Percentiles rank a stretch among this genome's conserved stretches.
Evolutionary conservation across 805 yeast genomes (phyloP).

Genomic region (Barnettozyma pratensis): DNA sequence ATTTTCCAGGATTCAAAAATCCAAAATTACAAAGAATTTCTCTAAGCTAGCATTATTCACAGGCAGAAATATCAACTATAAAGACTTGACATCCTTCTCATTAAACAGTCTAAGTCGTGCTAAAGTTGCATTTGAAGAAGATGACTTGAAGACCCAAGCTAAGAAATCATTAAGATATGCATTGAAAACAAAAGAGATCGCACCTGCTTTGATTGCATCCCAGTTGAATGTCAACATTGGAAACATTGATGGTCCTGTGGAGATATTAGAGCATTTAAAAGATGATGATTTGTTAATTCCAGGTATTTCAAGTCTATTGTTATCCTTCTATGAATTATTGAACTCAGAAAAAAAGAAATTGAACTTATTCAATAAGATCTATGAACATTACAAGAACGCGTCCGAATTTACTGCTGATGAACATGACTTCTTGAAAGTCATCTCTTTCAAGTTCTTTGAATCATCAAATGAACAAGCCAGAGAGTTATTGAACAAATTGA

Average conservation of each 20-base stretch:
- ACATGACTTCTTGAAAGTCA: conserved; percentile 26
- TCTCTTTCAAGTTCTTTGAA: conserved; percentile 33
- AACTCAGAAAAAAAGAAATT: conserved; percentile 32
- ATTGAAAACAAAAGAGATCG: conserved; percentile 24
- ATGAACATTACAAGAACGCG: conserved; percentile 17
- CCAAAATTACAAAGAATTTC: conserved; percentile 18
- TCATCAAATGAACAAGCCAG: conserved; percentile 6
- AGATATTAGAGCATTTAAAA: conserved; percentile 31
- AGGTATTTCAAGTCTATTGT: conserved; percentile 44
- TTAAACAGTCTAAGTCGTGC: conserved; percentile 13
- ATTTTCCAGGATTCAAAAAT: conserved; percentile 19
- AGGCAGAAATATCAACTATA: conserved; percentile 15
- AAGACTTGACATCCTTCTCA: conserved; percentile 14
- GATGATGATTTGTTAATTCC: conserved; percentile 29
- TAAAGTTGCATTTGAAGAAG: conserved; percentile 13
- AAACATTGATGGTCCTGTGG: conserved; percentile 30
- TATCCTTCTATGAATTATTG: conserved; percentile 43
- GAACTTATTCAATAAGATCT: conserved; percentile 29
- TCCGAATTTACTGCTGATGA: conserved; percentile 16
- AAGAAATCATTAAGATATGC: conserved; percentile 32
- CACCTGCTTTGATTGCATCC: conserved; percentile 30
- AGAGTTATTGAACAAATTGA: conserved; percentile 21
- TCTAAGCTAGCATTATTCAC: conserved; percentile 15
- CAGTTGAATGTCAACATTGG: conserved; percentile 29
- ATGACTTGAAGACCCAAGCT: conserved; percentile 22